Evolutionary conservation across 805 yeast species (phyloP), one percentile per base, ranked within the genome.

Genomic region (Saturnispora gosingensis): DNA sequence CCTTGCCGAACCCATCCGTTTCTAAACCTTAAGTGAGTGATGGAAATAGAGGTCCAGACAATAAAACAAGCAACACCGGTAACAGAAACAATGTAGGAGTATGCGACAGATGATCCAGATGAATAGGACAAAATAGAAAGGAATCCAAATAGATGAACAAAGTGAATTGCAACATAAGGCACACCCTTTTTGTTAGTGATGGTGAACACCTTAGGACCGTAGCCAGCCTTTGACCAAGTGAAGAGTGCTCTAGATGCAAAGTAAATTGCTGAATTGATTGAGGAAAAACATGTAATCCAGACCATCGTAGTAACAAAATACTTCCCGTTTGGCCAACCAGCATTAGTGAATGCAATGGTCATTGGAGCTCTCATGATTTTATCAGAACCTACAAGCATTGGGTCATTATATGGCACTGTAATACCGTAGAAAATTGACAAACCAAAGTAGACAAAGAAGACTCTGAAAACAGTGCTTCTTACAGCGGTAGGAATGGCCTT

Each of bases 201-300:
- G 2, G 72, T 72, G 53, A 84, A 71, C 51, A 57, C 80, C 59
- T 60, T 69, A 67, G 62, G 65, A 8, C 58, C 55, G 55, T 42
- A 87, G 1, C 82, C 80, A 51, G 76, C 81, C 54, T 74, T 69
- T 5, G 88, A 81, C 73, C 83, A 73, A 50, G 77, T 80, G 55
- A 83, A 78, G 13, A 84, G 69, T 1, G 88, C 76, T 63, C 90
- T 72, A 3, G 87, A 78, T 10, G 85, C 87, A 63, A 83, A 74
- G 64, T 79, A 84, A 49, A 83, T 78, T 35, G 85, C 77, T 42
- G 85, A 75, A 67, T 84, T 84, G 60, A 83, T 78, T 5, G 90
- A 85, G 32, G 85, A 80, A 43, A 85, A 64, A 59, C 86, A 78
- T 2, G 85, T 81, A 13, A 82, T 61, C 53, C 82, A 67, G 55